Conservation (phyloP, 202 grass and related monocot genomes). For the Bolboschoenoplectus hybrid region DNA sequence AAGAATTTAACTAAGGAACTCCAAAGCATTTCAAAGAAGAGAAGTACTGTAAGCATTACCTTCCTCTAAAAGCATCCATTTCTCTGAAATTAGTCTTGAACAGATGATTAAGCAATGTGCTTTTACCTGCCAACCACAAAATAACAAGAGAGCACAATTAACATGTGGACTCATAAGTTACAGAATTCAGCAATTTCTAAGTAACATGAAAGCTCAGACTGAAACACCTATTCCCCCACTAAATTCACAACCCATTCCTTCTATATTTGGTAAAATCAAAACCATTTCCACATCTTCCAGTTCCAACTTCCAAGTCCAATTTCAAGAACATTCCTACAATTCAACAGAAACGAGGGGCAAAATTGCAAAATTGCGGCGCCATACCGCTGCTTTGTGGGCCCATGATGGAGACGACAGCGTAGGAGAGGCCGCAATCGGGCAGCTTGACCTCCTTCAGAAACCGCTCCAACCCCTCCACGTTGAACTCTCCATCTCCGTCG, state of each 20-base stretch:
- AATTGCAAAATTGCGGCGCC: constrained; percentile 11
- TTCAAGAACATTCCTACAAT: neutral
- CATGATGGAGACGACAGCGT: constrained; percentile 77
- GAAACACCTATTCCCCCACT: no score
- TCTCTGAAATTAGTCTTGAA: constrained; percentile 72
- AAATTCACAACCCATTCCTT: neutral
- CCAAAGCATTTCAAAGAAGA: neutral
- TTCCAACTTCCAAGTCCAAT: neutral
- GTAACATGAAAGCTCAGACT: neutral
- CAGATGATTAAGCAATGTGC: constrained; percentile 76
- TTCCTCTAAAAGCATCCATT: constrained; percentile 78
- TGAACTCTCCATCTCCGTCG: constrained; percentile 56
- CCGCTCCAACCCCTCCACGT: constrained; percentile 51
- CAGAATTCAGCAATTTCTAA: constrained; percentile 11
- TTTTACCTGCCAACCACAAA: constrained; percentile 59
- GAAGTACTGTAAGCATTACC: constrained; percentile 43
- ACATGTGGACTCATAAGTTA: neutral
- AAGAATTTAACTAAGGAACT: constrained; percentile 1
- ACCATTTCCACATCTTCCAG: neutral
- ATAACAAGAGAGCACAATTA: neutral
- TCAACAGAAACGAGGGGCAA: neutral
- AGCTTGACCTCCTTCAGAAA: constrained; percentile 52
- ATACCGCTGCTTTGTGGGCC: constrained; percentile 81
- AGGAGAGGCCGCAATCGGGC: constrained; percentile 55
- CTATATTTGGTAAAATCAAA: neutral